Evolutionary conservation across 169 alveolate species (phyloP).

Genomic region (Babesia bigemina): DNA sequence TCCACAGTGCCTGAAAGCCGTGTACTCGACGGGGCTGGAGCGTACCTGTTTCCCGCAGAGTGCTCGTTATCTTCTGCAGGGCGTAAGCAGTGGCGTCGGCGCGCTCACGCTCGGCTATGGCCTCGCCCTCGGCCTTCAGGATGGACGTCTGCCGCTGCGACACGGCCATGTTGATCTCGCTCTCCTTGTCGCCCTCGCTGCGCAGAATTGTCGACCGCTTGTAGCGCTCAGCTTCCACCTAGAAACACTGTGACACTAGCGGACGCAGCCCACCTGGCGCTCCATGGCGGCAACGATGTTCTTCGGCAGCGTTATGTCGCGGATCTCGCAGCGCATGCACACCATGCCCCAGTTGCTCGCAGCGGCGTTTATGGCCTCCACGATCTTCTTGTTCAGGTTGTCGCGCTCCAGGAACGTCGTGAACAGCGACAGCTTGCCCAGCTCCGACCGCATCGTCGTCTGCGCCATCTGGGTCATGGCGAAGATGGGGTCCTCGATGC

Average conservation of each 20-base stretch:
- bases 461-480: conserved; percentile 93
- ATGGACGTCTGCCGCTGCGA: conserved; percentile 86
- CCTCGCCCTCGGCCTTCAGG: conserved; percentile 90
- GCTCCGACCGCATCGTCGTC: conserved; percentile 95
- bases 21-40: too few species aligned
- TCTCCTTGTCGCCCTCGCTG: conserved; percentile 91
- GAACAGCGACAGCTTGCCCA: conserved; percentile 94
- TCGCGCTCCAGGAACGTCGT: conserved; percentile 94
- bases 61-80: conserved; percentile 71
- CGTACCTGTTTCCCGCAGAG: conserved; percentile 73
- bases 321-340: conserved; percentile 92
- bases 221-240: conserved; percentile 93
- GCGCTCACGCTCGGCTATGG: conserved; percentile 80
- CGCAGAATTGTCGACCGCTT: conserved; percentile 91
- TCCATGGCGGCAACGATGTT: conserved; percentile 93
- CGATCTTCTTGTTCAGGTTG: conserved; percentile 86
- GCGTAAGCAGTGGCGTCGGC: conserved; percentile 87
- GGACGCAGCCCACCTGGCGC: conserved; percentile 66
- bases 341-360: conserved; percentile 93
- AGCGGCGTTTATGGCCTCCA: conserved; percentile 88
- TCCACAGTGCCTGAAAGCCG: conserved; percentile 49
- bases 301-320: conserved; percentile 92
- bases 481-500: conserved; percentile 90
- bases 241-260: conserved; percentile 4
- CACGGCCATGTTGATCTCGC: conserved; percentile 91